A percentile compares a stretch with the other conserved stretches of the same genome.
Conservation (phyloP, 305 asterid species). For the Lippia alba region DNA sequence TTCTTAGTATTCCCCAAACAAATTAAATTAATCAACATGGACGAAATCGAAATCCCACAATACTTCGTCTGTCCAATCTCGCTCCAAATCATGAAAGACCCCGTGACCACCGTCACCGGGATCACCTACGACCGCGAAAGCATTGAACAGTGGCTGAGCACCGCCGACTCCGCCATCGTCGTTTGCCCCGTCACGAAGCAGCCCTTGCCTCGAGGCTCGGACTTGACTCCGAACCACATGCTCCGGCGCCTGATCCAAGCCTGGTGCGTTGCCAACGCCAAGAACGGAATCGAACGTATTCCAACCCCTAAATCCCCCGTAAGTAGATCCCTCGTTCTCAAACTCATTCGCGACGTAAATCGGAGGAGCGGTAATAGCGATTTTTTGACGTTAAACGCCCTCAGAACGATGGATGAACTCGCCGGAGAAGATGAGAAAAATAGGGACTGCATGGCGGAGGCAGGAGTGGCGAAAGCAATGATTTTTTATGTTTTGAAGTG, state of each 20-base stretch:
- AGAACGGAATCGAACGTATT: slow-evolving; percentile 64
- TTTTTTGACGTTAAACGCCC: slow-evolving; percentile 28
- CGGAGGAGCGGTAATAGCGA: not conserved
- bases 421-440: slow-evolving; percentile 54
- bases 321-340: slow-evolving; percentile 45
- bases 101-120: slow-evolving; percentile 85
- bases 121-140: slow-evolving; percentile 86
- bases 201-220: slow-evolving; percentile 53
- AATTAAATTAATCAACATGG: slow-evolving; percentile 41
- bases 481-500: slow-evolving; percentile 43
- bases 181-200: slow-evolving; percentile 80
- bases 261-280: slow-evolving; percentile 71
- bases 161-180: slow-evolving; percentile 32
- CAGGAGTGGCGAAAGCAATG: slow-evolving; percentile 57
- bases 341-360: slow-evolving; percentile 56
- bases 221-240: slow-evolving; percentile 84
- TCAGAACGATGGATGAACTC: slow-evolving; percentile 56
- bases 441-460: slow-evolving; percentile 59
- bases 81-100: slow-evolving; percentile 88
- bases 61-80: slow-evolving; percentile 90
- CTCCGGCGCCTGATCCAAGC: slow-evolving; percentile 78
- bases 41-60: slow-evolving; percentile 74
- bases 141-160: slow-evolving; percentile 70
- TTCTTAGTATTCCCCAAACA: not conserved
- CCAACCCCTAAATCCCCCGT: slow-evolving; percentile 74